phyloP scores from a whole-genome alignment of 2,329 filamentous ascomycete species.

The Thermothelomyces thermophilus region DNA sequence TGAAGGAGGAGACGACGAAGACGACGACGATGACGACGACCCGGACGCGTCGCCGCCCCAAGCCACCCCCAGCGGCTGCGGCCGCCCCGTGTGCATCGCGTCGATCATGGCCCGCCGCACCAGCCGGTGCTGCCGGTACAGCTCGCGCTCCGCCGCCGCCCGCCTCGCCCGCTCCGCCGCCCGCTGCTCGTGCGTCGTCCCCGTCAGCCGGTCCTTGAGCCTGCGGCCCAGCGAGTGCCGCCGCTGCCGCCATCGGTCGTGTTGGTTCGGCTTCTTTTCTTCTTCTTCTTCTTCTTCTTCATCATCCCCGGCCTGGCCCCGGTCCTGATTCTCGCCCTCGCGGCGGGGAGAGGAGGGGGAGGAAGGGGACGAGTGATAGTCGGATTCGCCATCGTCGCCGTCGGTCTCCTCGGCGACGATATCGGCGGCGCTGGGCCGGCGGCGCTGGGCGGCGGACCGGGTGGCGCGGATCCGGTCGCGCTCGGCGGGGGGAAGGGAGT shows the following conservation, averaged over 20 bases:
- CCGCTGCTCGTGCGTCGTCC: slow-evolving; percentile 49
- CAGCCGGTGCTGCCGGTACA: slow-evolving; percentile 46
- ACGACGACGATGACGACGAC: no score
- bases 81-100: slow-evolving; percentile 48
- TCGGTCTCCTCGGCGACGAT: slow-evolving; percentile 31
- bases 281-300: background rate
- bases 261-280: background rate
- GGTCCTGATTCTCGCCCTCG: background rate
- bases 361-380: no score
- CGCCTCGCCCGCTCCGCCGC: slow-evolving; percentile 38
- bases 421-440: slow-evolving; percentile 32
- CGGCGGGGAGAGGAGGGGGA: slow-evolving; percentile 16
- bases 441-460: slow-evolving; percentile 23
- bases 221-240: slow-evolving; percentile 41
- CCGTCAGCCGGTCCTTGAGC: slow-evolving; percentile 54
- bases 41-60: no score
- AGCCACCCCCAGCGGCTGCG: slow-evolving; percentile 49
- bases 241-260: background rate
- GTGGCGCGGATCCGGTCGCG: slow-evolving; percentile 35
- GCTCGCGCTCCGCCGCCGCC: slow-evolving; percentile 42
- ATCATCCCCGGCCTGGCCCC: no score
- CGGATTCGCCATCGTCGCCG: slow-evolving; percentile 8
- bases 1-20: no score
- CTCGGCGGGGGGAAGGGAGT: slow-evolving; percentile 41
- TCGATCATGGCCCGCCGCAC: slow-evolving; percentile 44